These are phyloP conservation scores for Neonothopanus nambi DNA, from an alignment of 1,284 basidiomycete genomes.

Conservation along the genomic window DNA sequence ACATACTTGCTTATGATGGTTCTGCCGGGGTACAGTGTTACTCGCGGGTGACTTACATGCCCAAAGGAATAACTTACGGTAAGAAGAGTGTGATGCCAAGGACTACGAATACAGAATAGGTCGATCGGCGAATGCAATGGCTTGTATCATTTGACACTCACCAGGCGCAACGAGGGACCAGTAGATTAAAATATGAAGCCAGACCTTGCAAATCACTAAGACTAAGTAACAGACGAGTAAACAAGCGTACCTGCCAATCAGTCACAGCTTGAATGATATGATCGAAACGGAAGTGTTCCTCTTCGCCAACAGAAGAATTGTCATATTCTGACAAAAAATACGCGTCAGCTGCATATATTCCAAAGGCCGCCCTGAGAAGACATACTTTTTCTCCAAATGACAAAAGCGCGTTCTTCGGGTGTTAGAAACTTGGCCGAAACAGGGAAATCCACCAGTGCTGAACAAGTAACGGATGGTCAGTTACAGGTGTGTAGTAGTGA, in stretches of 20 bases:
- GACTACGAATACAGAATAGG: slow-evolving; percentile 8
- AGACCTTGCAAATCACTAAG: no score
- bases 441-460: slow-evolving; percentile 62
- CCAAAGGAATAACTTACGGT: slow-evolving; percentile 48
- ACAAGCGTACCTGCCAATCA: slow-evolving; percentile 60
- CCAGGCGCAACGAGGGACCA: slow-evolving; percentile 60
- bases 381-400: slow-evolving; percentile 65
- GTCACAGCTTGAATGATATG: slow-evolving; percentile 54
- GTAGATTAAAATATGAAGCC: slow-evolving; percentile 59
- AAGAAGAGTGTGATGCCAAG: slow-evolving; percentile 37
- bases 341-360: no score
- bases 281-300: slow-evolving; percentile 54
- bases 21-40: slow-evolving; percentile 32
- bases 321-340: slow-evolving; percentile 49
- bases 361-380: no score
- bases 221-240: background rate
- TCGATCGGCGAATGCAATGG: background rate
- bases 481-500: background rate
- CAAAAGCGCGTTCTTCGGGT: slow-evolving; percentile 56
- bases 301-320: slow-evolving; percentile 66
- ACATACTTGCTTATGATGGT: slow-evolving; percentile 61
- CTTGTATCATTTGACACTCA: slow-evolving; percentile 33
- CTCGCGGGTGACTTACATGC: background rate
- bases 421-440: slow-evolving; percentile 57
- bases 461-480: background rate